Percentiles rank a stretch among this genome's conserved stretches.
phyloP scores from a whole-genome alignment of 352 stramenopile species.

The Phytophthora gonapodyides region DNA sequence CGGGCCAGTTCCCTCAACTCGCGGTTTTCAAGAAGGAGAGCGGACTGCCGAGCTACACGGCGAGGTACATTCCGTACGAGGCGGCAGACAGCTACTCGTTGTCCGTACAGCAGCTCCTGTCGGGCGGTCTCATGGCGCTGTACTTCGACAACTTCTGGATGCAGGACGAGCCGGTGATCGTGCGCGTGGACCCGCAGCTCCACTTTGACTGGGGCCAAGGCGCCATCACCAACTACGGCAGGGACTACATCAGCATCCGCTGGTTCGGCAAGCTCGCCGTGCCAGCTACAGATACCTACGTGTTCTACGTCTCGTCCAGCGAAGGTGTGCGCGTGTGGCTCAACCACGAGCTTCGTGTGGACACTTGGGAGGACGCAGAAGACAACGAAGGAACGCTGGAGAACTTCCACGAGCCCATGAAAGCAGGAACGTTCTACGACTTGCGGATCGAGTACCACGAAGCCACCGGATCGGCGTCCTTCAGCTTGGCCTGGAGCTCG shows the following conservation, averaged over 20 bases:
- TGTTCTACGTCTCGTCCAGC: constrained; percentile 92
- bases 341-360: constrained; percentile 91
- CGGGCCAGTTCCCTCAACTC: constrained; percentile 70
- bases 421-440: constrained; percentile 88
- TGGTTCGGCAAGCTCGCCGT: constrained; percentile 95
- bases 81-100: constrained; percentile 83
- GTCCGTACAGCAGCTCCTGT: constrained; percentile 91
- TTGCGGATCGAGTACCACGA: constrained; percentile 96
- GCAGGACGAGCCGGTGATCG: constrained; percentile 88
- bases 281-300: constrained; percentile 85
- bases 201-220: constrained; percentile 91
- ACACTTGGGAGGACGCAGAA: constrained; percentile 86
- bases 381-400: constrained; percentile 46
- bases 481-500: constrained; percentile 93
- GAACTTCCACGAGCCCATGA: constrained; percentile 77
- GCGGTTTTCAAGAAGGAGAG: constrained; percentile 91
- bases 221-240: constrained; percentile 91
- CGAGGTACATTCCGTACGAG: constrained; percentile 80
- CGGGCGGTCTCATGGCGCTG: constrained; percentile 85
- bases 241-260: constrained; percentile 95
- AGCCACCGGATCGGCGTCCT: constrained; percentile 85
- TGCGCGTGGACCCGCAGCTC: constrained; percentile 84
- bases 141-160: constrained; percentile 99
- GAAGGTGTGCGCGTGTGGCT: constrained; percentile 94
- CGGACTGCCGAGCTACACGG: constrained; percentile 93